phyloP scores from a whole-genome alignment of 2,329 filamentous ascomycete genomes.

The Aaosphaeria arxii region DNA sequence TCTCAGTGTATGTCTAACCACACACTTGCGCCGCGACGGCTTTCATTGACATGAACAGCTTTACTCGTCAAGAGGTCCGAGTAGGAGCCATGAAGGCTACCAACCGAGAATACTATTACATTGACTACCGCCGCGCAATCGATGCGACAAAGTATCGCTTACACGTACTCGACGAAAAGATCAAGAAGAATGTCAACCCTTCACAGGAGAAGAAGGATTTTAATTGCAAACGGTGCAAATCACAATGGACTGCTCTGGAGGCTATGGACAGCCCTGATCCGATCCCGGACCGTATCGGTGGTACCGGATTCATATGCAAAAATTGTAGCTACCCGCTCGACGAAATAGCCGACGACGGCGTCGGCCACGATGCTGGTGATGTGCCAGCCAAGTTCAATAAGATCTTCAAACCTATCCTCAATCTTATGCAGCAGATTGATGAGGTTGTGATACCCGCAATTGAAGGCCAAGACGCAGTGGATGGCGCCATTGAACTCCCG shows the following conservation, averaged over 20 bases:
- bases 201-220: conserved; percentile 87
- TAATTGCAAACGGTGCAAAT: conserved; percentile 74
- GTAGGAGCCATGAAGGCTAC: conserved; percentile 79
- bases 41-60: conserved; percentile 44
- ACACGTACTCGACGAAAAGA: conserved; percentile 81
- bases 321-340: conserved; percentile 67
- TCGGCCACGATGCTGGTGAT: conserved; percentile 35
- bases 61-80: conserved; percentile 71
- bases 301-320: conserved; percentile 74
- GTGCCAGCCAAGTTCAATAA: conserved; percentile 59
- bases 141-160: conserved; percentile 96
- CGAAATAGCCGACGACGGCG: conserved; percentile 20
- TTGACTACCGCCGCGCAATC: conserved; percentile 90
- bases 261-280: conserved; percentile 71
- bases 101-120: conserved; percentile 92
- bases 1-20: conserved; percentile 64
- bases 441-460: conserved; percentile 69
- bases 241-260: conserved; percentile 87
- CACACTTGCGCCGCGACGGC: background rate
- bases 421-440: conserved; percentile 74
- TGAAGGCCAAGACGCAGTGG: conserved; percentile 67
- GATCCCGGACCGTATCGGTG: conserved; percentile 44
- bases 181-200: conserved; percentile 78
- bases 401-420: conserved; percentile 75
- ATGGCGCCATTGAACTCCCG: conserved; percentile 60